Conservation (phyloP, 176 grass and related monocot species). For the Musa troglodytarum region DNA sequence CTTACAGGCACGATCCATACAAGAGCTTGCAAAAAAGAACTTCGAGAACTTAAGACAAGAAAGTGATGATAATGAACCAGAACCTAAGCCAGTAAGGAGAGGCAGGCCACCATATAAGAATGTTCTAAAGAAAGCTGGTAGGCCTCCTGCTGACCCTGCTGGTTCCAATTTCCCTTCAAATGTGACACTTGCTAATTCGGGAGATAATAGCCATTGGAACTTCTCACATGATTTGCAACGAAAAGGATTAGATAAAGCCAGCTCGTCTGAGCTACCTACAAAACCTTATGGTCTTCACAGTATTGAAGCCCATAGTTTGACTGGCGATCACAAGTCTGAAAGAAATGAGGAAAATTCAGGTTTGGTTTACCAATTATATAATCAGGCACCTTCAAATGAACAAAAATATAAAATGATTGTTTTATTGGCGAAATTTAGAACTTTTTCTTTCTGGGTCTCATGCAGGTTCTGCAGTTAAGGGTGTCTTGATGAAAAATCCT, state of each 20-base stretch:
- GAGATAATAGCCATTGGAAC: constrained; percentile 37
- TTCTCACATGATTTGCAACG: constrained; percentile 35
- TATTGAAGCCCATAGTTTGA: constrained; percentile 41
- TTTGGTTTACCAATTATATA: constrained; percentile 19
- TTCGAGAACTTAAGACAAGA: constrained; percentile 94
- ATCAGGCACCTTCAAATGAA: background rate
- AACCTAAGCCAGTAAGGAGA: constrained; percentile 43
- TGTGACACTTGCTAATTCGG: constrained; percentile 31
- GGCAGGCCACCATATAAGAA: constrained; percentile 75
- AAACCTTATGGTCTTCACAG: constrained; percentile 37
- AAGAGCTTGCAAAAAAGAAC: constrained; percentile 97
- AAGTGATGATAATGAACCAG: constrained; percentile 74
- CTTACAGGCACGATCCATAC: constrained; percentile 69
- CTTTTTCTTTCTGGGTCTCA: constrained; percentile 8
- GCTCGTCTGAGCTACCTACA: constrained; percentile 36
- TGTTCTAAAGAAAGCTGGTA: constrained; percentile 48
- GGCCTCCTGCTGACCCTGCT: constrained; percentile 43
- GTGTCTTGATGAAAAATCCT: constrained; percentile 31
- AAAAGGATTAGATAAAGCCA: constrained; percentile 33
- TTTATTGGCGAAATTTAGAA: background rate
- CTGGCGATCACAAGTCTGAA: constrained; percentile 33
- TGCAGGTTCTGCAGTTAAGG: constrained; percentile 44
- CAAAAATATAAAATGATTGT: constrained; percentile 1
- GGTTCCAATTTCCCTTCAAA: constrained; percentile 36
- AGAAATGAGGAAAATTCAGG: constrained; percentile 67